Evolutionary conservation across 352 stramenopile genomes (phyloP), one percentile per base, ranked within the genome.

Genomic region (Pythium phragmitis): DNA sequence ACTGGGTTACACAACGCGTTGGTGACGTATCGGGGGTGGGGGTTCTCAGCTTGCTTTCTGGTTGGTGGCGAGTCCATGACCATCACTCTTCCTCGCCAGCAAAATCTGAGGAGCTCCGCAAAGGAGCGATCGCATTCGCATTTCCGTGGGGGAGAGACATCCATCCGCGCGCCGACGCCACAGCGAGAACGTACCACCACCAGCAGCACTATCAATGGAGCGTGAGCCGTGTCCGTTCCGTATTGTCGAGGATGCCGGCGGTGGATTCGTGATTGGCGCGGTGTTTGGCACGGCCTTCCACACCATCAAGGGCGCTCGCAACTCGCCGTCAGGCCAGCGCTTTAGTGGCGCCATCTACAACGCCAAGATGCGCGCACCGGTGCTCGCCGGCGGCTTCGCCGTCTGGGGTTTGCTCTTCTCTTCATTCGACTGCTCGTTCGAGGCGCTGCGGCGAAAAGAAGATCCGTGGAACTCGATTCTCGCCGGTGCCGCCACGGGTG

Each of bases 381-480:
- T 98, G 53, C 79, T 99, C 58, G 96, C 86, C 7, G 90, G 90
- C 41, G 93, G 89, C 49, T 98, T 98, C 62, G 93, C 93, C 1
- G 91, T 98, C 23, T 99, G 97, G 97, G 97, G 97, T 46, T 81
- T 98, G 62, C 79, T 99, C 7, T 99, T 99, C 82, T 98, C 97
- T 33, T 96, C 89, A 42, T 99, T 97, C 68, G 97, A 99, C 80
- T 99, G 97, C 77, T 96, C 89, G 26, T 91, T 99, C 43, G 97
- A 97, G 53, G 92, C 94, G 34, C 76, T 99, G 59, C 92, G 98
- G 75, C 93, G 97, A 79, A 99, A 98, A 81, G 97, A 99, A 85
- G 98, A 99, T 86, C 96, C 97, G 43, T 99, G 97, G 97, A 99
- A 99, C 76, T 98, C 96, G n/a, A 99, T 99, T 63, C 74, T 99